These are phyloP conservation scores for Pyricularia grisea DNA, from an alignment of 2,329 filamentous ascomycete species.

Conservation along the genomic window DNA sequence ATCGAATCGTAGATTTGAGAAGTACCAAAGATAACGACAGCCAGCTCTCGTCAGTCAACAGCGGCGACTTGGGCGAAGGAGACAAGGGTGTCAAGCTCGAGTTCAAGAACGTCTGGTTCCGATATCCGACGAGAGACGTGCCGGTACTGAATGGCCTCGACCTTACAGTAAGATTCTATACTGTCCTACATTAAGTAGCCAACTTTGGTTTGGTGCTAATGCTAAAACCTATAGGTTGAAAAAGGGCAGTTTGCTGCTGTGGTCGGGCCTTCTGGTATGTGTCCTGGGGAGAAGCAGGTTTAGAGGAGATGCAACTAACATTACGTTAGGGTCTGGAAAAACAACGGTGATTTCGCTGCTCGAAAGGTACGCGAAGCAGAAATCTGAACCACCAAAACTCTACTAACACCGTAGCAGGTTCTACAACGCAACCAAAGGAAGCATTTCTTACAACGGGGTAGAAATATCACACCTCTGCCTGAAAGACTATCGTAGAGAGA, in stretches of 20 bases:
- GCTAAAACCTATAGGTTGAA: slow-evolving; percentile 11
- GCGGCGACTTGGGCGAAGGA: slow-evolving; percentile 15
- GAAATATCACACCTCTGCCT: slow-evolving; percentile 44
- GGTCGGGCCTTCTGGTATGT: slow-evolving; percentile 19
- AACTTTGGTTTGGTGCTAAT: neutral
- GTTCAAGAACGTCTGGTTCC: slow-evolving; percentile 60
- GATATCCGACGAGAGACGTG: slow-evolving; percentile 60
- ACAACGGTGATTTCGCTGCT: slow-evolving; percentile 40
- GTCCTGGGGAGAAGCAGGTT: neutral
- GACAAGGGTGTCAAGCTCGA: slow-evolving; percentile 39
- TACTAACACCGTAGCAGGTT: slow-evolving; percentile 11
- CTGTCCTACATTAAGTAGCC: neutral
- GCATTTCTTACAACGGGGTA: slow-evolving; percentile 45
- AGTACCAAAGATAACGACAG: slow-evolving; percentile 12
- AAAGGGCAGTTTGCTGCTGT: slow-evolving; percentile 22
- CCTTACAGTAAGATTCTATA: slow-evolving; percentile 35
- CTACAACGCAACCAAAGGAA: slow-evolving; percentile 32
- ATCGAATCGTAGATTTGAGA: slow-evolving; percentile 20
- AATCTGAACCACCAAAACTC: neutral
- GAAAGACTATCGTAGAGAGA: slow-evolving; percentile 38
- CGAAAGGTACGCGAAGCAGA: slow-evolving; percentile 13
- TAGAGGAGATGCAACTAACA: neutral
- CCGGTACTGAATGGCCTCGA: slow-evolving; percentile 58
- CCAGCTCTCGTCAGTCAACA: slow-evolving; percentile 15
- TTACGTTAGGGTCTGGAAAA: slow-evolving; percentile 17